Percentiles rank a stretch among this genome's conserved stretches.
phyloP scores from a whole-genome alignment of 192 early-diverging fungal species.

The Umbelopsis ramanniana region DNA sequence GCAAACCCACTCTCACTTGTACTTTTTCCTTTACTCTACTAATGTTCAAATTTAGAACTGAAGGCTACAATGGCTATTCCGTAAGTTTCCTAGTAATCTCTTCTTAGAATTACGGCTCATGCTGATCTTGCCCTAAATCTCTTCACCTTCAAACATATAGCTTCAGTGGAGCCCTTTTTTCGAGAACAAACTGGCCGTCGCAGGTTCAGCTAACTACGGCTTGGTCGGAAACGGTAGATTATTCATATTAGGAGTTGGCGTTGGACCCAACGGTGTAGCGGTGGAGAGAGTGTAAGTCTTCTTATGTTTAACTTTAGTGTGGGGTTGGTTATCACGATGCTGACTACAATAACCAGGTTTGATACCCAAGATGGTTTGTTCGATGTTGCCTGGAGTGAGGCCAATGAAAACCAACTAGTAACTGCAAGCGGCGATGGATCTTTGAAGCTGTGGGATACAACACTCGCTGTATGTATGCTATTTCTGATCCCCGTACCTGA shows the following conservation, averaged over 20 bases:
- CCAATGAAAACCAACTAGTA: constrained; percentile 92
- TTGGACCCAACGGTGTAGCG: constrained; percentile 47
- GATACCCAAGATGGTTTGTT: constrained; percentile 98
- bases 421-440: constrained; percentile 94
- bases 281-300: constrained; percentile 70
- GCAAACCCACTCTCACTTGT: constrained; percentile 4
- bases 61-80: constrained; percentile 89
- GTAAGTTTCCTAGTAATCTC: constrained; percentile 47
- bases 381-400: constrained; percentile 94
- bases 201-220: constrained; percentile 93
- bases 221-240: constrained; percentile 95
- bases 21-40: neutral
- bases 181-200: constrained; percentile 84
- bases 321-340: no score
- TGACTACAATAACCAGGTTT: constrained; percentile 56
- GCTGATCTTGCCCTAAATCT: constrained; percentile 30
- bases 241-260: constrained; percentile 65
- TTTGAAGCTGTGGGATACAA: constrained; percentile 93
- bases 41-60: constrained; percentile 73
- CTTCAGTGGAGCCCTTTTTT: constrained; percentile 95
- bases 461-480: constrained; percentile 66
- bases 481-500: neutral
- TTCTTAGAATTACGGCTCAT: neutral
- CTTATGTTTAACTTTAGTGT: neutral
- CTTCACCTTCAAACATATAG: constrained; percentile 39